Evolutionary conservation across 2,329 filamentous ascomycete genomes (phyloP).

Genomic region (Chaetomiaceae sp.): DNA sequence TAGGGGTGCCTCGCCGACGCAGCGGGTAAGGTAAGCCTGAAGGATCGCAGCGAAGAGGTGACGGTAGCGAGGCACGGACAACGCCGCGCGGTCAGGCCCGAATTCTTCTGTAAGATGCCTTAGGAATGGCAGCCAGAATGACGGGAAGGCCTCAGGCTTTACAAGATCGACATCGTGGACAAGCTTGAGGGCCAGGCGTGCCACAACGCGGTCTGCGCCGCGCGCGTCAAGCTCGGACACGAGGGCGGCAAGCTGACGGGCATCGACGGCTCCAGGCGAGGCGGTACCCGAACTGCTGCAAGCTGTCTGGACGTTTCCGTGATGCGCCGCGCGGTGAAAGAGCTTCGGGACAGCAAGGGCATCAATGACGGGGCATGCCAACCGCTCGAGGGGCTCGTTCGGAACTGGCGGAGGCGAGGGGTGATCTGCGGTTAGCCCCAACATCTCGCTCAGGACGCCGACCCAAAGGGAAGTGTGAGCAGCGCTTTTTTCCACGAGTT

Average conservation of each 20-base stretch:
- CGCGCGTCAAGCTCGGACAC: conserved; percentile 3
- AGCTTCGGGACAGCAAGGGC: conserved; percentile 8
- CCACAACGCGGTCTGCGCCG: conserved; percentile 1
- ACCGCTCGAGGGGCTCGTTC: background rate
- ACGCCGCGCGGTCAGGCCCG: background rate
- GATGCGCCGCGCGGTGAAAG: background rate
- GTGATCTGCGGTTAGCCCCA: background rate
- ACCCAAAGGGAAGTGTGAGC: conserved; percentile 10
- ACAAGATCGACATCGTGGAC: conserved; percentile 8
- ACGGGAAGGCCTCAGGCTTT: background rate
- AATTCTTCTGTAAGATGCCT: conserved; percentile 5
- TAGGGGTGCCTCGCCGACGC: conserved; percentile 1
- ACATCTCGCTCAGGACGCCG: conserved; percentile 7
- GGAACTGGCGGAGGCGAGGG: background rate
- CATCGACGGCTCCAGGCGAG: background rate
- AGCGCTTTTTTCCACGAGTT: conserved; percentile 5
- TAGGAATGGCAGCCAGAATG: conserved; percentile 17
- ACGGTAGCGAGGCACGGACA: conserved; percentile 9
- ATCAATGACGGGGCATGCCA: conserved; percentile 1
- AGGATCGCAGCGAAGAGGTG: conserved; percentile 16
- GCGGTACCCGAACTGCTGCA: background rate
- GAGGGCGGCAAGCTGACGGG: background rate
- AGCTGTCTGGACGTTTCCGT: background rate
- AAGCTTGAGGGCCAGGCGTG: conserved; percentile 9
- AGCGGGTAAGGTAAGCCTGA: conserved; percentile 6